A percentile compares a stretch with the other conserved stretches of the same genome.
These are phyloP conservation scores for Cladophialophora psammophila DNA, from an alignment of 2,329 filamentous ascomycete species.

Conservation along the genomic window DNA sequence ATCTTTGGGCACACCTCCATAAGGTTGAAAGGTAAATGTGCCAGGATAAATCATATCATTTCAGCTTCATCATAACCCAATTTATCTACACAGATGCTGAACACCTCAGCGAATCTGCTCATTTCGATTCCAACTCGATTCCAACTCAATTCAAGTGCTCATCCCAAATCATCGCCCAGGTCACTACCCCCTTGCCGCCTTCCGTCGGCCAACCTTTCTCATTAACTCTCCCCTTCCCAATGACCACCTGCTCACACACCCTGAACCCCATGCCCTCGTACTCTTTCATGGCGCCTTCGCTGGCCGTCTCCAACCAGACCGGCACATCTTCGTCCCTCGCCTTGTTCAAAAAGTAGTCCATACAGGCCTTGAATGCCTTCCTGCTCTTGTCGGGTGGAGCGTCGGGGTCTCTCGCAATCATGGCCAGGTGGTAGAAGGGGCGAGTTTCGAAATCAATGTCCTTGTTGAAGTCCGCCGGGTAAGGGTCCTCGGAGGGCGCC, in stretches of 20 bases:
- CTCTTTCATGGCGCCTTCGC: conserved; percentile 32
- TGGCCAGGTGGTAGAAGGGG: conserved; percentile 39
- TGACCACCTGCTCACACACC: conserved; percentile 38
- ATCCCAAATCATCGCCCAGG: conserved; percentile 40
- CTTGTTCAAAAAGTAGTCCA: conserved; percentile 35
- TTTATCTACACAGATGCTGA: conserved; percentile 1
- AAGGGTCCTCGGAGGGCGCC: conserved; percentile 39
- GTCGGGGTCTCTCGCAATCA: conserved; percentile 35
- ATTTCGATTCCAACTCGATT: not conserved
- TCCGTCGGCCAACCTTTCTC: conserved; percentile 36
- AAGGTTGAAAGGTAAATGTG: not conserved
- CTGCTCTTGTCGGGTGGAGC: conserved; percentile 24
- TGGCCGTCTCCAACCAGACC: conserved; percentile 38
- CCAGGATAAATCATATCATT: not conserved
- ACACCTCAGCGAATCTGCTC: not conserved
- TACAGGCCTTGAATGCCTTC: conserved; percentile 32
- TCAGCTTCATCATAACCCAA: not conserved
- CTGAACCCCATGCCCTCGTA: conserved; percentile 38
- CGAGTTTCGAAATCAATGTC: conserved; percentile 39
- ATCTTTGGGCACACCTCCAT: not conserved
- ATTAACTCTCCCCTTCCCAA: conserved; percentile 37
- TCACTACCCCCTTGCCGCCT: conserved; percentile 38
- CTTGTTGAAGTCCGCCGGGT: conserved; percentile 41
- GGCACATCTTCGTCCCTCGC: conserved; percentile 37
- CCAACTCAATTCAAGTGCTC: conserved; percentile 34